phyloP scores from a whole-genome alignment of 2,329 filamentous ascomycete species.

The Chaetomiaceae sp. region DNA sequence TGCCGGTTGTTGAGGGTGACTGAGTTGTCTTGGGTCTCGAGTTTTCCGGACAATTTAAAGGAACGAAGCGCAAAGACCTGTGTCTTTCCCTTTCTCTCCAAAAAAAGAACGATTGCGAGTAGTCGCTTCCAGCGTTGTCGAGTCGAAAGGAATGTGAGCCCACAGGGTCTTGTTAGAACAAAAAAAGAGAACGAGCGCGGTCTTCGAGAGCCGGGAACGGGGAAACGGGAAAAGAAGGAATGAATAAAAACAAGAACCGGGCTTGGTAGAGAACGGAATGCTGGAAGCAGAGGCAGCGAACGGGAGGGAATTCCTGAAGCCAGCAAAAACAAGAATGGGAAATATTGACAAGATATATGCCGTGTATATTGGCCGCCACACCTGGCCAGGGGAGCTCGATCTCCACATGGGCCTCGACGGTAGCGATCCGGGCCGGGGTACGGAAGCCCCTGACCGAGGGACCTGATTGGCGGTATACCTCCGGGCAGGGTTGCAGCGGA shows the following conservation, averaged over 20 bases:
- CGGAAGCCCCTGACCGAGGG: background rate
- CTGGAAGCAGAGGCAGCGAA: background rate
- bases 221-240: constrained; percentile 12
- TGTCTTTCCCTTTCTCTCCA: too few relatives aligned
- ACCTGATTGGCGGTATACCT: constrained; percentile 6
- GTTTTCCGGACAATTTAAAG: too few relatives aligned
- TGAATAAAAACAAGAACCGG: constrained; percentile 12
- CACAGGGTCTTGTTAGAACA: constrained; percentile 5
- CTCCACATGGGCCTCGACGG: constrained; percentile 1
- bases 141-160: constrained; percentile 11
- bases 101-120: too few relatives aligned
- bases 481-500: background rate
- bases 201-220: background rate
- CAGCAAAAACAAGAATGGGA: background rate
- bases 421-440: background rate
- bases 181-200: constrained; percentile 4
- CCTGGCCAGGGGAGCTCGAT: background rate
- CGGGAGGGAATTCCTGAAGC: background rate
- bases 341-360: constrained; percentile 7
- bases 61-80: too few relatives aligned
- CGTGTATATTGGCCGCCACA: constrained; percentile 3
- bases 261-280: constrained; percentile 15
- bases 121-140: constrained; percentile 6
- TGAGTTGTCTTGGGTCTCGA: background rate
- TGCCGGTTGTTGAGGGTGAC: background rate